Evolutionary conservation across 2,329 filamentous ascomycete genomes (phyloP), one percentile per base, ranked within the genome.

Genomic region (Lachnellula subtilissima): DNA sequence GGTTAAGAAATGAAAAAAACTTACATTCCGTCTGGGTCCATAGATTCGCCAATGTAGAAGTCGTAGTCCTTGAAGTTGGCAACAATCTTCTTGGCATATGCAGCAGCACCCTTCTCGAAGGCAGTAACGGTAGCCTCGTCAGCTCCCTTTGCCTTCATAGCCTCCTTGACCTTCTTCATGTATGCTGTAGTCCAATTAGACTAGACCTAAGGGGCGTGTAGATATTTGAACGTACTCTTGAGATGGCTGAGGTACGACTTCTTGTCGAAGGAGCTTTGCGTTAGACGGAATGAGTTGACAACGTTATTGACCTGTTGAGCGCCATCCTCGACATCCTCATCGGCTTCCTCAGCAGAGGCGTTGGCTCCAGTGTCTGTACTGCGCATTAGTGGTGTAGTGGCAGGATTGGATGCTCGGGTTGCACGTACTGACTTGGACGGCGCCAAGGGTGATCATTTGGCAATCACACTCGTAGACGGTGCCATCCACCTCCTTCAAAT

Each of bases 31-130:
- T 96, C 89, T 68, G 88, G 86, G 77, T 95, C 84, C 90, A 96
- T 95, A 68, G 85, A 88, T 81, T 94, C 87, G 78, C 93, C 92
- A 68, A 88, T 90, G 77, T 88, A 89, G 77, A 97, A 93, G 75
- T 97, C 93, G 75, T 87, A 96, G 81, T 97, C 90, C 80, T 96
- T 92, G 83, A 96, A 96, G 79, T 90, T 93, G 73, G 72, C 77
- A 58, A 87, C 78, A 65, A 96, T 81, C 72, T 83, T 84, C 80
- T 96, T 96, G 75, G 89, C 87, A 72, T 84, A 95, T 54, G 65
- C 75, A 63, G 78, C 72, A 57, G 91, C 92, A 67, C 85, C 86
- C 65, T 79, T 83, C 83, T 96, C 87, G 78, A 97, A 97, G 19
- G 79, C 81, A 66, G 84, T 83, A 76, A 97, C 78, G 59, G 84